These are phyloP conservation scores for Apiospora rasikravindrae DNA, from an alignment of 2,329 filamentous ascomycete genomes.

Conservation along the genomic window DNA sequence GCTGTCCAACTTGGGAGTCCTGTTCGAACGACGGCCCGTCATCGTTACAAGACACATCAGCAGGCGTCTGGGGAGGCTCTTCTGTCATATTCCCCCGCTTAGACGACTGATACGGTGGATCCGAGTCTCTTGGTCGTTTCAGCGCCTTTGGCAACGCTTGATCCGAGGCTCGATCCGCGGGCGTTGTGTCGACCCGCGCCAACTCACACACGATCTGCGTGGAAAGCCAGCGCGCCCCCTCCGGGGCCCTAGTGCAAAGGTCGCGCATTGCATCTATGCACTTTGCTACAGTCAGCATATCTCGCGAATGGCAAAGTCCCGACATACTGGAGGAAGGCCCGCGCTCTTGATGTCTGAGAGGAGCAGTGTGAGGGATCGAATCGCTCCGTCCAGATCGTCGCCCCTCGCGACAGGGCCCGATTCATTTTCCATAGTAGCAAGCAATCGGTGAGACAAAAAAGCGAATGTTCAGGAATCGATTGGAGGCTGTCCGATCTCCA, in stretches of 20 bases:
- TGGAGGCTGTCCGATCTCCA: not conserved
- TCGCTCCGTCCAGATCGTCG: not conserved
- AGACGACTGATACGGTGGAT: not conserved
- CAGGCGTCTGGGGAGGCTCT: not conserved
- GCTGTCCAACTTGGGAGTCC: not conserved
- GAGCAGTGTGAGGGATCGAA: not conserved
- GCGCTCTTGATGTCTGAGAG: not conserved
- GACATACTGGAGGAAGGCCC: not conserved
- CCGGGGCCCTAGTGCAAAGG: not conserved
- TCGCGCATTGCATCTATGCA: not conserved
- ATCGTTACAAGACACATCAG: not conserved
- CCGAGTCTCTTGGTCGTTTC: conserved; percentile 1
- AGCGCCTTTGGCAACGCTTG: not conserved
- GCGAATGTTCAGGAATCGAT: not conserved
- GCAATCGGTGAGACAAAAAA: not conserved
- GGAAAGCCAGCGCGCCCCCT: conserved; percentile 3
- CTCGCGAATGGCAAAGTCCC: not conserved
- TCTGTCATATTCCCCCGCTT: not conserved
- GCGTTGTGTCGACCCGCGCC: not conserved
- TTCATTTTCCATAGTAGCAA: not conserved
- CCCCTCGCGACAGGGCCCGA: not conserved
- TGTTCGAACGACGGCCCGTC: not conserved
- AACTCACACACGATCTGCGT: not conserved
- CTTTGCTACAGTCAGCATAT: not conserved
- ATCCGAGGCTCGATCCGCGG: not conserved